Conservation (phyloP, 108 stramenopile genomes). For the Tribonema minus region DNA sequence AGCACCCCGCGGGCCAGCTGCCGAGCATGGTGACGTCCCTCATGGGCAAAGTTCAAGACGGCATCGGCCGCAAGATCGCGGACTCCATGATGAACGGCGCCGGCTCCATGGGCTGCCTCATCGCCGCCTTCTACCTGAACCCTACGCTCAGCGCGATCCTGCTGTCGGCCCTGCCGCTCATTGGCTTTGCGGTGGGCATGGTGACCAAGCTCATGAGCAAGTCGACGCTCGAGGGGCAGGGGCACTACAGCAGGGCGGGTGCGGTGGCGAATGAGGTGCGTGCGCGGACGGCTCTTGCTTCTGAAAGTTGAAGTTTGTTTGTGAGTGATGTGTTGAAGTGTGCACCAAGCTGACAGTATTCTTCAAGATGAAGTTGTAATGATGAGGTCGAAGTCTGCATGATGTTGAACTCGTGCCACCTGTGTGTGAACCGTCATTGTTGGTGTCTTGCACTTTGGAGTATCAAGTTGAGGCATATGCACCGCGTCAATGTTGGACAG, state of each 20-base stretch:
- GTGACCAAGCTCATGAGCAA: constrained; percentile 9
- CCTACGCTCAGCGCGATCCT: constrained; percentile 24
- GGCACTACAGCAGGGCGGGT: constrained; percentile 18
- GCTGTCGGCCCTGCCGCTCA: constrained; percentile 21
- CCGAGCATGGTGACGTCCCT: constrained; percentile 9
- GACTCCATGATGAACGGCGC: constrained; percentile 25
- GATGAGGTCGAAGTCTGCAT: too few relatives aligned
- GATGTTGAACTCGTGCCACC: too few relatives aligned
- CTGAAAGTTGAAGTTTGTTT: too few relatives aligned
- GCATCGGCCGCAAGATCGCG: constrained; percentile 10
- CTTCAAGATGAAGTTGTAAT: too few relatives aligned
- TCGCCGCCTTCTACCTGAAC: constrained; percentile 21
- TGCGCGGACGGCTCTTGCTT: too few relatives aligned
- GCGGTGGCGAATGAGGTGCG: constrained; percentile 34
- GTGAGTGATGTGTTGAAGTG: too few relatives aligned
- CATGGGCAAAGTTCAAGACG: constrained; percentile 35
- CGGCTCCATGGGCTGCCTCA: constrained; percentile 4
- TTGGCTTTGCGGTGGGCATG: constrained; percentile 10
- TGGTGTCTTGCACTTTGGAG: too few relatives aligned
- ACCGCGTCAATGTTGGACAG: too few relatives aligned
- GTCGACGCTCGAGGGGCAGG: constrained; percentile 1
- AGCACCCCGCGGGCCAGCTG: constrained; percentile 29
- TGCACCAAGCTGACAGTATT: too few relatives aligned
- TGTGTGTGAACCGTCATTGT: too few relatives aligned
- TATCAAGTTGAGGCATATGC: too few relatives aligned